A percentile compares a stretch with the other conserved stretches of the same genome.
phyloP scores from a whole-genome alignment of 108 stramenopile species.

The Skeletonema potamos region DNA sequence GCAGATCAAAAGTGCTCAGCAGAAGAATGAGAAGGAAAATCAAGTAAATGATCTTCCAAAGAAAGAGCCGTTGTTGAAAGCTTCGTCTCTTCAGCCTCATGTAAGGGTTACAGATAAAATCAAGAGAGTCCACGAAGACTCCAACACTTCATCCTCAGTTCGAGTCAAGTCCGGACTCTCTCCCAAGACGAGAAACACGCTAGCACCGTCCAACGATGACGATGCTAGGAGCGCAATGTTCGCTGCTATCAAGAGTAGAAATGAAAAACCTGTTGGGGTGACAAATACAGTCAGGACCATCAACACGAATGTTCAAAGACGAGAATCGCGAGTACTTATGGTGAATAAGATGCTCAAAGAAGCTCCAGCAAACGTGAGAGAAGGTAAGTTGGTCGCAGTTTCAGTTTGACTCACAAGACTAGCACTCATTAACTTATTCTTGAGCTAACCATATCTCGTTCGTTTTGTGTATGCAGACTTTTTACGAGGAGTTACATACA shows the following conservation, averaged over 20 bases:
- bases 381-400: slow-evolving; percentile 26
- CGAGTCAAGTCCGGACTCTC: slow-evolving; percentile 7
- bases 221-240: slow-evolving; percentile 29
- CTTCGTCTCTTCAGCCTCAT: slow-evolving; percentile 24
- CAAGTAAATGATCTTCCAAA: background rate
- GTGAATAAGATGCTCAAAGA: slow-evolving; percentile 77
- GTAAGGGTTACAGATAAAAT: slow-evolving; percentile 20
- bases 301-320: slow-evolving; percentile 3
- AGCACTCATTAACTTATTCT: background rate
- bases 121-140: slow-evolving; percentile 3
- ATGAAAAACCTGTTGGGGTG: slow-evolving; percentile 14
- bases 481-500: slow-evolving; percentile 56
- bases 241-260: slow-evolving; percentile 31
- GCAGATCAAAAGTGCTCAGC: slow-evolving; percentile 30
- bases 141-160: slow-evolving; percentile 9
- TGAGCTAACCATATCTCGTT: background rate
- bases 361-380: slow-evolving; percentile 55
- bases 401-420: background rate
- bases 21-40: slow-evolving; percentile 34
- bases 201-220: background rate
- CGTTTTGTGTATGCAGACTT: slow-evolving; percentile 41
- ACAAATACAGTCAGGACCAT: slow-evolving; percentile 3
- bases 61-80: slow-evolving; percentile 18
- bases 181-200: slow-evolving; percentile 4
- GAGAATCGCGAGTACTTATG: slow-evolving; percentile 66